These are phyloP conservation scores for Hypoxylon sp. DNA, from an alignment of 2,329 filamentous ascomycete species.

Conservation along the genomic window DNA sequence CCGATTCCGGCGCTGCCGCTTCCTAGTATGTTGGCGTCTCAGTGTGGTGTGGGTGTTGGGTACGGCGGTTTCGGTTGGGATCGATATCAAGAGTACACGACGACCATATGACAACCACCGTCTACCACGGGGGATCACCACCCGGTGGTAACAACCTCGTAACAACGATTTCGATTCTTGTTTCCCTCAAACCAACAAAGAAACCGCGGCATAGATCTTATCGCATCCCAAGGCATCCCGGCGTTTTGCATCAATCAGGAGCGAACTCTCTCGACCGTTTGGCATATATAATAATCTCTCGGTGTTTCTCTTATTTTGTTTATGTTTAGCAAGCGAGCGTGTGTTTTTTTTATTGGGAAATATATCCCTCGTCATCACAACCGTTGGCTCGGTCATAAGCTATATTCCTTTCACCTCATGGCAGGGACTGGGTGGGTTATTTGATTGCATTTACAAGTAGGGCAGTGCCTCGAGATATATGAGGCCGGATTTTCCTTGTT, in stretches of 20 bases:
- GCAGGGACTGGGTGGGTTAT: constrained; percentile 68
- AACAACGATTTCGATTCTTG: constrained; percentile 45
- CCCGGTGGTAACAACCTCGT: constrained; percentile 64
- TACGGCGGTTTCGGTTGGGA: constrained; percentile 90
- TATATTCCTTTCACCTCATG: constrained; percentile 62
- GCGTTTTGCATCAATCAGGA: constrained; percentile 57
- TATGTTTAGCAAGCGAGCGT: constrained; percentile 60
- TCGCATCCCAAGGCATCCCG: constrained; percentile 49
- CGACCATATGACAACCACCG: constrained; percentile 85
- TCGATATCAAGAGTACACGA: constrained; percentile 85
- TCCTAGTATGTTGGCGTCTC: constrained; percentile 87
- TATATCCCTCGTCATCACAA: constrained; percentile 55
- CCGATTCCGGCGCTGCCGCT: constrained; percentile 84
- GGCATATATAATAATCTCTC: constrained; percentile 49
- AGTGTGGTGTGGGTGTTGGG: constrained; percentile 84
- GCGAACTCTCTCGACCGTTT: constrained; percentile 52
- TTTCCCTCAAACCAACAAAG: constrained; percentile 44
- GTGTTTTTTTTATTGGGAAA: constrained; percentile 51
- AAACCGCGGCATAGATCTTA: constrained; percentile 48
- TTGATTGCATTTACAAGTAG: constrained; percentile 68
- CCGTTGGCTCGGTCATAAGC: constrained; percentile 66
- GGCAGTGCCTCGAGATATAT: constrained; percentile 64
- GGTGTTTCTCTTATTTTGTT: constrained; percentile 50
- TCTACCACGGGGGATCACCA: constrained; percentile 63
- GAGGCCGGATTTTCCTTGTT: constrained; percentile 59